Conservation (phyloP, 345 rosid species). For the Viola odorata region DNA sequence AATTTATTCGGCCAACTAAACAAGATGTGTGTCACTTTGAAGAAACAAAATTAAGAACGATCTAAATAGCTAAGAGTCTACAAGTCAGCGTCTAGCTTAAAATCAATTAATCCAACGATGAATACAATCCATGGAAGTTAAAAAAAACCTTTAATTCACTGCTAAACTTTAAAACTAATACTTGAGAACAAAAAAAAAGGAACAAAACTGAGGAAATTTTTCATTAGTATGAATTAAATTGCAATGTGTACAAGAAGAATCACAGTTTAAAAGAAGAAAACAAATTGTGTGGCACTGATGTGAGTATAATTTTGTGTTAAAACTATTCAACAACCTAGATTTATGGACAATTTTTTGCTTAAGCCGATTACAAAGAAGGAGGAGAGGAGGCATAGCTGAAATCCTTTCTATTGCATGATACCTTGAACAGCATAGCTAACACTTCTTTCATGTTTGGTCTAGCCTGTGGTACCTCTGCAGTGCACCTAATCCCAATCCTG, state of each 20-base stretch:
- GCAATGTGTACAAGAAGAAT: not conserved
- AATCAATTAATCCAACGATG: no score
- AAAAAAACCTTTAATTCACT: no score
- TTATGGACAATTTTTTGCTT: not conserved
- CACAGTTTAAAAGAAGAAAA: no score
- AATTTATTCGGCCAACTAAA: no score
- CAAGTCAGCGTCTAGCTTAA: no score
- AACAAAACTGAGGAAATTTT: not conserved
- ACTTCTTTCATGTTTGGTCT: conserved; percentile 96
- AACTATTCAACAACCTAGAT: not conserved
- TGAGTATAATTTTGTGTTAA: not conserved
- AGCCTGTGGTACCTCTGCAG: conserved; percentile 67
- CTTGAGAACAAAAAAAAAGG: not conserved
- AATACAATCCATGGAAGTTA: no score
- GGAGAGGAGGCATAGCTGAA: not conserved
- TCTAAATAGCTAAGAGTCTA: no score
- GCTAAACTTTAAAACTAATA: not conserved
- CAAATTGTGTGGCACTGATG: not conserved
- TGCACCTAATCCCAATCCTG: conserved; percentile 59
- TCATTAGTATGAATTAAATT: not conserved
- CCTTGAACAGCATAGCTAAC: conserved; percentile 47
- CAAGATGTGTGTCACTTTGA: no score
- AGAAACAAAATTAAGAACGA: no score
- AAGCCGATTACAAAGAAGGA: not conserved
- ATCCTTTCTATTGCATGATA: conserved; percentile 21